Base-by-base conservation (phyloP, 495 filamentous ascomycete genomes). In the Penicillium alfredii region DNA sequence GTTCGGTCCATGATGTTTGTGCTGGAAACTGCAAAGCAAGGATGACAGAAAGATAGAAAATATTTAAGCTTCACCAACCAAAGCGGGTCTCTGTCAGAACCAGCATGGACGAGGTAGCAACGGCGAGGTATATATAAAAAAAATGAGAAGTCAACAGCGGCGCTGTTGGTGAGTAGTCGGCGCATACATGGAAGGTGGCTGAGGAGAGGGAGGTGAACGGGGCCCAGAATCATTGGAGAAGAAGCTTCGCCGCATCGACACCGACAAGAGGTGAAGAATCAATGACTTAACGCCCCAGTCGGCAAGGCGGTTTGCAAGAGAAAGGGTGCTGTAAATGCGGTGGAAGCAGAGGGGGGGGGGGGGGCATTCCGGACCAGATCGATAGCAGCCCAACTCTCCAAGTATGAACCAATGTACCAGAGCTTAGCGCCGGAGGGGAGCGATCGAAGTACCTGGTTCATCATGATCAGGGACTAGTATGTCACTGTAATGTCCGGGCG, bases 221-320 rank as follows among this genome's bases (percentile, higher is more conserved):
- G 42, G 38, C 58, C 53, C 49, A 45, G 36, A 38, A 55, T 35
- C 36, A 55, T 58, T 60, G 54, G 53, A 46, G 50, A 35, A 46
- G 38, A 50, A 25, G 34, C 33, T 45, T 49, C 35, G 44, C 49
- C 35, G 50, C 44, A 56, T 52, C 31, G 42, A 47, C 35, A 53
- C 41, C 40, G 47, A 38, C 26, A 38, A 38, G 28, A 33, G 37
- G 37, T 49, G 56, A 49, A 49, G 41, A 51, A 37, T 46, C 32
- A 27, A 44, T 24, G 27, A 30, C 39, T 49, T 55, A 44, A 61
- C 51, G 49, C 60, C 60, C 49, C 37, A 31, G 40, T 33, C 42
- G 57, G 37, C 59, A 57, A 67, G 63, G 63, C 63, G 63, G 63
- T 64, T 43, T 64, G 50, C 35, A 28, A 12, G 40, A 33, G 14